Evolutionary conservation across 768 basidiomycete species (phyloP), one percentile per base, ranked within the genome.

Genomic region (Daedalea quercina): DNA sequence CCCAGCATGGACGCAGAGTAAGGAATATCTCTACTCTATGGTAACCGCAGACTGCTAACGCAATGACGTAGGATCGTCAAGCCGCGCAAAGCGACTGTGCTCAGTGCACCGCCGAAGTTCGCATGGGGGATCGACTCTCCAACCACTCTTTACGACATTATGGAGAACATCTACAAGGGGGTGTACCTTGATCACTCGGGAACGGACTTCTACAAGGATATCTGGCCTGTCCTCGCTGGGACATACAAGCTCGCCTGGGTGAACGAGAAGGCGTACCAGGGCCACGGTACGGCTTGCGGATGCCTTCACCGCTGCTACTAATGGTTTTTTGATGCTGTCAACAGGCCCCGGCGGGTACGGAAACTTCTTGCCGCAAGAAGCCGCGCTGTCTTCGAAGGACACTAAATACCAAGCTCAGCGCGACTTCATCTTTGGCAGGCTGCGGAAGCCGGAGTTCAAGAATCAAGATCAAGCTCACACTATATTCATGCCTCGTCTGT

Each of bases 401-500:
- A 15, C 40, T 17, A 9, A 23, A 2, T 35, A 25, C 6, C 31
- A 45, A 19, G 3, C 34, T 7, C 47, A 58, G n/a, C 57, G 57
- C 23, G 23, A 54, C 17, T 51, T 57, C 20, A 43, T 62, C 31
- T 54, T 56, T 44, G 33, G 34, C 12, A 50, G 54, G 19, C 53
- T 57, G 23, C 37, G 53, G 22, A 25, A 24, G 42, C 54, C 61
- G 13, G 50, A 60, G 43, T 53, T 53, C n/a, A 22, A 22, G 25
- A 51, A 54, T 24, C 19, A 12, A 7, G 42, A 43, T 15, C 57
- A 61, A 43, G 57, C 62, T 1, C 47, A 13, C 57, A 63, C 52
- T 2, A 60, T 51, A 35, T 68, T 57, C 49, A 70, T 70, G 69
- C 69, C 69, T 35, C 61, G 67, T 37, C 67, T 70, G 15, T 67